These are phyloP conservation scores for Paratinospora sagittata DNA, from an alignment of 164 flowering plant genomes.

Conservation along the genomic window DNA sequence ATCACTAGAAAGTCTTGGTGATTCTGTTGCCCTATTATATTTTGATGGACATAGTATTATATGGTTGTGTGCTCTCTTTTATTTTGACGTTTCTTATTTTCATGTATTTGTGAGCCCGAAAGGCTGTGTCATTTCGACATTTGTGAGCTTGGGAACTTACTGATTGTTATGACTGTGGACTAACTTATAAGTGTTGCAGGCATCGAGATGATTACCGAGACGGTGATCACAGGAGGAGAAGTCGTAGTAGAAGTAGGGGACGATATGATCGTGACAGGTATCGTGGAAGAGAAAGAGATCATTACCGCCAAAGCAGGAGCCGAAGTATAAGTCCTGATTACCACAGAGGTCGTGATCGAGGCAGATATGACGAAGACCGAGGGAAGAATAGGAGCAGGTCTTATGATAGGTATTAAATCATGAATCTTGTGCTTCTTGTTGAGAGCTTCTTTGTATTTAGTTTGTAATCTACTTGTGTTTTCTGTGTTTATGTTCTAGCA, in stretches of 20 bases:
- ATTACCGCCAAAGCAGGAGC: conserved; percentile 64
- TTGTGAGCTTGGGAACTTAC: neutral
- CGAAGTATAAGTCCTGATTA: conserved; percentile 69
- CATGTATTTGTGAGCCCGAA: neutral
- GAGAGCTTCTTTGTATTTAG: neutral
- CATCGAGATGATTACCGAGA: conserved; percentile 36
- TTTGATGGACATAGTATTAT: no score
- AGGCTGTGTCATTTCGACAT: neutral
- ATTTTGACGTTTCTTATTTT: neutral
- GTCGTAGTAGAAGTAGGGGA: conserved; percentile 76
- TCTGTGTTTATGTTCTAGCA: conserved; percentile 25
- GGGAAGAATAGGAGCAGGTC: conserved; percentile 42
- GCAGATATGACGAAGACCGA: conserved; percentile 51
- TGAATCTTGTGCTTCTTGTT: neutral
- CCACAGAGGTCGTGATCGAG: conserved; percentile 46
- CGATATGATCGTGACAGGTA: conserved; percentile 62
- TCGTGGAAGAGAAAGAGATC: conserved; percentile 59
- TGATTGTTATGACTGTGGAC: neutral
- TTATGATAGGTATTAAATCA: conserved; percentile 39
- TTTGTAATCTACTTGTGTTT: neutral
- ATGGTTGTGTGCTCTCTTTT: neutral
- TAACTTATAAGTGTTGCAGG: conserved; percentile 20
- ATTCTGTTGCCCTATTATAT: no score
- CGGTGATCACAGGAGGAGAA: conserved; percentile 42
- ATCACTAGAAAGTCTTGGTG: no score